Base-by-base conservation (phyloP, 2,329 filamentous ascomycete species). In the Alternaria infectoria region DNA sequence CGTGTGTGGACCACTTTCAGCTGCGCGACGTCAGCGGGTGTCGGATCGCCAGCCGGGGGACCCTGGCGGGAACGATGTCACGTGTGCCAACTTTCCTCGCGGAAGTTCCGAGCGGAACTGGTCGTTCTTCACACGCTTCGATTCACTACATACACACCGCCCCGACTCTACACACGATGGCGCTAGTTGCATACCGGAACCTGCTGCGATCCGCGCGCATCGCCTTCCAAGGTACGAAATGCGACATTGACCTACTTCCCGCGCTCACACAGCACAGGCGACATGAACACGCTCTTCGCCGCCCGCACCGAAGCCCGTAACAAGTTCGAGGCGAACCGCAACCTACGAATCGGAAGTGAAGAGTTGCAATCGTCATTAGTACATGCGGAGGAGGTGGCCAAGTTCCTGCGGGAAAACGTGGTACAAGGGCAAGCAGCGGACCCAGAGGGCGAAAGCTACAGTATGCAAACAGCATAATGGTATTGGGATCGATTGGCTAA, bases 341-440 rank as follows among this genome's bases (percentile, higher is more conserved):
- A 83, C 3, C 81, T 93, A 11, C 81, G 87, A 5, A 79, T 87
- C 0, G 82, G 84, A 12, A 87, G 88, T 61, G 83, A 89, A 12
- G 87, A 89, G 61, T 84, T 88, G 1, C 81, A 84, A 13, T 86
- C 88, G 60, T 89, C 89, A 10, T 88, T 99, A 64, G 83, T 89
- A 68, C 90, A 97, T 74, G 96, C 94, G 9, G 85, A 94, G 65
- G 92, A 96, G 44, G 89, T 98, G 4, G 92, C 95, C 3, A 86
- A 86, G 67, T 90, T 98, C 60, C 77, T 99, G 65, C 85, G 88
- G 69, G 85, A 92, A 77, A 98, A 98, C 74, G 85, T 99, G 4
- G 94, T 99, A 4, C 96, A 99, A 79, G 96, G 95, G 7, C 83
- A 86, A 69, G 81, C 83, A 62, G 75, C 80, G 60, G 83, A 84